Evolutionary conservation across 1,284 basidiomycete genomes (phyloP), one percentile per base, ranked within the genome.

Genomic region (Golubevia sp.): DNA sequence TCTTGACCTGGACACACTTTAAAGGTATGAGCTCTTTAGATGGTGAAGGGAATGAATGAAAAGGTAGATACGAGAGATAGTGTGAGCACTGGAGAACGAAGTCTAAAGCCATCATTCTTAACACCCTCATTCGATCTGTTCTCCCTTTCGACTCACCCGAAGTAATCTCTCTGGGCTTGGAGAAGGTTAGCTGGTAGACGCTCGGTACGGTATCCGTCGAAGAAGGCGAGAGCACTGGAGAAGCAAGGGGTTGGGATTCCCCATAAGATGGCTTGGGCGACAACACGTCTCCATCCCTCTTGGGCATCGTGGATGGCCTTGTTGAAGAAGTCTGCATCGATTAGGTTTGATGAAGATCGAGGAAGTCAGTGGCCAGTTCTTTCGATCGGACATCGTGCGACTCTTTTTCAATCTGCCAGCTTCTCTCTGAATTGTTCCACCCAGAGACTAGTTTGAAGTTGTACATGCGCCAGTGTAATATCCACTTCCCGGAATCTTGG

Each of bases 211-310:
- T 98, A 99, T 58, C 97, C 97, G 85, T 99, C 97, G 85, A 97
- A 98, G 91, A 99, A 99, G 70, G 96, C 93, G 58, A 99, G 89
- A 58, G 96, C 95, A 61, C 94, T 96, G 87, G 92, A 94, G 88
- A 94, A 93, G 34, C 94, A 94, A 48, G 96, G 95, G 56, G 93
- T 92, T 70, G 96, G 93, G 84, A 97, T 95, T 85, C 97, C 96
- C 93, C 94, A 98, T 68, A 98, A 92, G 68, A 93, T 91, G 68
- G 93, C 92, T 87, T 99, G 96, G 59, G 97, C 96, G 76, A 94
- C 89, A 71, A 99, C 91, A 76, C 97, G 94, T 84, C 97, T 90
- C 97, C 97, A 99, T 73, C 97, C 97, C 69, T 93, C 91, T 86
- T 99, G 95, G 55, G 96, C 96, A 77, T 89, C 91, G 87, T 94